Conservation (phyloP, 225 moss, liverwort and hornwort species). For the Polytrichum formosum region DNA sequence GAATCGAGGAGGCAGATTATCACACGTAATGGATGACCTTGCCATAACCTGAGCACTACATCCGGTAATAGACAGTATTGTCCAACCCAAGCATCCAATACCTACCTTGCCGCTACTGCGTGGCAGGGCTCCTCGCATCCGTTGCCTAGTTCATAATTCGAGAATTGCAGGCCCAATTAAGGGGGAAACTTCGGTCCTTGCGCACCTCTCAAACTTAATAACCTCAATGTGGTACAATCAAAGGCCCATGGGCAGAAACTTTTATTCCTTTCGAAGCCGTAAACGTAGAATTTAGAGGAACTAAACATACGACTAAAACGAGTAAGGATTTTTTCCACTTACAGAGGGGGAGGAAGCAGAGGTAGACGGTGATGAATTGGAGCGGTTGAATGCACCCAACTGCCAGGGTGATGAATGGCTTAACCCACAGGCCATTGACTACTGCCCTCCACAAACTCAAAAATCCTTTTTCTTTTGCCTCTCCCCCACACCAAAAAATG, state of each 20-base stretch:
- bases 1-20: too few relatives aligned
- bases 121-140: too few relatives aligned
- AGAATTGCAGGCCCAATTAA: not conserved
- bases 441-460: constrained; percentile 4
- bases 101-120: too few relatives aligned
- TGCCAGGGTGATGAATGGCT: constrained; percentile 33
- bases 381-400: constrained; percentile 33
- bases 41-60: too few relatives aligned
- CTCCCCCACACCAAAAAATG: not conserved
- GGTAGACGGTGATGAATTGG: constrained; percentile 17
- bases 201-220: not conserved
- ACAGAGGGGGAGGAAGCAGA: constrained; percentile 29
- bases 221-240: too few relatives aligned
- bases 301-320: not conserved
- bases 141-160: too few relatives aligned
- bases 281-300: not conserved
- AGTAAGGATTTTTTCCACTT: not conserved
- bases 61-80: too few relatives aligned
- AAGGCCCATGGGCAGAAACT: too few relatives aligned
- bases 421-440: constrained; percentile 49
- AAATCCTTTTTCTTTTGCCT: not conserved
- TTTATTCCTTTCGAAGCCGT: not conserved
- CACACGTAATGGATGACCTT: too few relatives aligned
- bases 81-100: too few relatives aligned
- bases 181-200: not conserved